Base-by-base conservation (phyloP, 78 protist species). In the Protostelium mycophagum region DNA sequence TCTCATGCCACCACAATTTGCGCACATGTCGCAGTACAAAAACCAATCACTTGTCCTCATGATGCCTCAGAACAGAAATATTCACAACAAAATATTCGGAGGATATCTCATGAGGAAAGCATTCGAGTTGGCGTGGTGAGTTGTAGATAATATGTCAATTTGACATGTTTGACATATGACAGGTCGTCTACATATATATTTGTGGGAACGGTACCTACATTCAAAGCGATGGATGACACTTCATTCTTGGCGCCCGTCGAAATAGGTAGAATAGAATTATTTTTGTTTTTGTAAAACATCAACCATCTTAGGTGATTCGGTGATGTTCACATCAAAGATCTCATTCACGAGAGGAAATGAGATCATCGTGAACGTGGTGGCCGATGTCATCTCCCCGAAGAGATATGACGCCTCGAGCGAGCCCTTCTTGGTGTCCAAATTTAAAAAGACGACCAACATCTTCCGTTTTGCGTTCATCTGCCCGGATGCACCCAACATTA, bases 51-150 rank as follows among this genome's bases (percentile, higher is more conserved):
- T 86, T 28, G 34, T 86, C 29, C n/a, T n/a, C 35, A 34, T 86
- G 31, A 28, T 35, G 84, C 86, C 86, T 28, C 86, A 31, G 88
- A 92, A 88, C 84, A 85, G 88, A 10, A 92, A 92, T 37, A 92
- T 92, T 83, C 90, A 92, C 63, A 92, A 92, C n/a, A 86, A 85
- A 37, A 92, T 92, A 23, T 92, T 92, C 85, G 94, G 94, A 87
- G 94, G 94, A 0, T 92, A 92, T 38, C 34, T 92, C 35, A 89
- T 92, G 91, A 85, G 94, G 86, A 88, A 89, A 31, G 94, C 91
- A 16, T 92, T 92, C 37, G 91, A 92, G 35, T 51, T 89, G 31
- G 94, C 94, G 1, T 92, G 83, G 34, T 90, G 86, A 36, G 88
- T 85, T 63, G 36, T 89, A 28, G 73, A 51, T 34, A 86, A 63